Evolutionary conservation across 768 basidiomycete genomes (phyloP), one percentile per base, ranked within the genome.

Genomic region (Leucosporidium yakuticum): DNA sequence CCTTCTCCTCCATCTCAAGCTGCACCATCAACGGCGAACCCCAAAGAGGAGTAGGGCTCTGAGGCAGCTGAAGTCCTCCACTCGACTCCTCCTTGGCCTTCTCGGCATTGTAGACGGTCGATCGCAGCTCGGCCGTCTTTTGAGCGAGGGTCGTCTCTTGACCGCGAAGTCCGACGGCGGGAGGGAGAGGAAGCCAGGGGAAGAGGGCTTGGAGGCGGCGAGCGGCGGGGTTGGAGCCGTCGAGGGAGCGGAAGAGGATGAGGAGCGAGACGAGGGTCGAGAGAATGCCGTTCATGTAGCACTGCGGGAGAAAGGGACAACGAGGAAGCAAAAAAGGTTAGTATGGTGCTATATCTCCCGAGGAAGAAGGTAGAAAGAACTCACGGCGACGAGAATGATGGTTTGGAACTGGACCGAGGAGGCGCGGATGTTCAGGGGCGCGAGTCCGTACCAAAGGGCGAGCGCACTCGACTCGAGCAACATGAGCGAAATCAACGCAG

Each of bases 191-290:
- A 0, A 69, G 39, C 36, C 62, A 62, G n/a, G 60, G 68, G 49
- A 51, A 34, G 29, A 12, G 15, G 14, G 17, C 15, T 1, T 39
- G 56, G 23, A 69, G 60, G 21, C 9, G n/a, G 14, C 53, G n/a
- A 49, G 64, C 49, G 55, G 61, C 19, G 3, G 56, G 50, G 12
- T 60, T 58, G 7, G 68, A 44, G 2, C 63, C 48, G 29, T 65
- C 68, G 56, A 69, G 64, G n/a, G 68, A 69, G 29, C 68, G 64
- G 62, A 69, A 69, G 27, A 69, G 68, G 68, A 69, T 64, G 48
- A 69, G 68, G 48, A 69, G 68, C 2, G 68, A 44, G 15, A 70
- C 69, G 51, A 60, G 50, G 2, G 69, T 65, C 23, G 62, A 34
- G n/a, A 70, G 51, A 27, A 70, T 34, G 25, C 64, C 65, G 53